Conservation (phyloP, 2,329 filamentous ascomycete species). For the Xenoacremonium recifei region DNA sequence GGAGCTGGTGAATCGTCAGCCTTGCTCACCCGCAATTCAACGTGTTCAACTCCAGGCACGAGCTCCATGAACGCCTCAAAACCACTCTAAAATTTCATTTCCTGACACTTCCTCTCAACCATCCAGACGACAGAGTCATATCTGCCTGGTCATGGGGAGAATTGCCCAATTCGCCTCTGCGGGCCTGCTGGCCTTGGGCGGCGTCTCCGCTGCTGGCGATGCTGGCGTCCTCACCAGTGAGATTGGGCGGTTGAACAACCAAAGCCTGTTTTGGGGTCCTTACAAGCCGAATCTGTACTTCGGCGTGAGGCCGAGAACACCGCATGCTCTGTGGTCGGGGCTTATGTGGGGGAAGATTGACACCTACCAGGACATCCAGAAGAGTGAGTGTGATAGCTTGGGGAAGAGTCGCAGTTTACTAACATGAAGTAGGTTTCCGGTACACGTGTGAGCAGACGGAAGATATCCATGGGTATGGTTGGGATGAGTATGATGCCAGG, state of each 20-base stretch:
- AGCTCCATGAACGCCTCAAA: no score
- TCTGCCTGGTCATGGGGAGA: conserved; percentile 33
- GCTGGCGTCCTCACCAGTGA: conserved; percentile 45
- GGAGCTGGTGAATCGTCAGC: conserved; percentile 17
- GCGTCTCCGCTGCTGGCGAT: conserved; percentile 25
- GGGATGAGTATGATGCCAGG: conserved; percentile 94
- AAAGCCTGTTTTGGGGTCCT: conserved; percentile 91
- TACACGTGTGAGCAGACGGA: conserved; percentile 97
- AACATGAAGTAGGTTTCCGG: conserved; percentile 63
- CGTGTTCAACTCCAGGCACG: no score
- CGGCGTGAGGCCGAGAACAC: conserved; percentile 78
- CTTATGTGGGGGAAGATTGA: conserved; percentile 90
- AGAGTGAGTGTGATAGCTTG: conserved; percentile 56
- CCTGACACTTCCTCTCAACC: neutral
- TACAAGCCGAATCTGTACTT: conserved; percentile 96
- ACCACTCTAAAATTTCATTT: no score
- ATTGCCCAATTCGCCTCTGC: conserved; percentile 30
- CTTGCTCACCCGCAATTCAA: conserved; percentile 23
- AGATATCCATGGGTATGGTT: conserved; percentile 92
- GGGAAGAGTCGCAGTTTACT: conserved; percentile 1
- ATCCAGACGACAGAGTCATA: no score
- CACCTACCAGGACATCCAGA: conserved; percentile 70
- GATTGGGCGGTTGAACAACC: conserved; percentile 62
- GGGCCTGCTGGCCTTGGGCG: conserved; percentile 26
- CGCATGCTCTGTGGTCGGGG: conserved; percentile 77